These are phyloP conservation scores for Psilocybe mexicana DNA, from an alignment of 1,284 basidiomycete species.

Conservation along the genomic window DNA sequence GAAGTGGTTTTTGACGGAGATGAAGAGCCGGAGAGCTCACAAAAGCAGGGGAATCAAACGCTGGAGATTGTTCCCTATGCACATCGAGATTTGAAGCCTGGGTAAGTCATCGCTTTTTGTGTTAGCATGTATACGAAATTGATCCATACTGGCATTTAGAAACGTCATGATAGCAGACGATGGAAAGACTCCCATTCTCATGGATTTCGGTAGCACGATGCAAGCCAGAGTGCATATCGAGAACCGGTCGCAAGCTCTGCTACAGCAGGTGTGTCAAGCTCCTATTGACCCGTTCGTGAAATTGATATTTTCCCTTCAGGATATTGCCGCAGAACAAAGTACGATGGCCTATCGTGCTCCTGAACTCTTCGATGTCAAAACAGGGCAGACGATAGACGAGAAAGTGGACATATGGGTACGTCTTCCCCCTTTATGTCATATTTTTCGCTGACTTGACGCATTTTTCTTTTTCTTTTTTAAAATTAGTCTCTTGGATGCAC, in stretches of 20 bases:
- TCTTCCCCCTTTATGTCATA: conserved; percentile 5
- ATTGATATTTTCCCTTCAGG: conserved; percentile 44
- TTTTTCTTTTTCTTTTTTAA: background rate
- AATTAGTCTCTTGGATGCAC: conserved; percentile 87
- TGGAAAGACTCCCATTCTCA: conserved; percentile 83
- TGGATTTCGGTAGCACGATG: conserved; percentile 95
- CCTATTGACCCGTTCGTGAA: background rate
- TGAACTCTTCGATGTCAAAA: conserved; percentile 95
- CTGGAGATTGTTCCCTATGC: conserved; percentile 81
- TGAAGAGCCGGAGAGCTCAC: conserved; percentile 54
- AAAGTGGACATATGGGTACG: conserved; percentile 95
- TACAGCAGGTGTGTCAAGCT: conserved; percentile 69
- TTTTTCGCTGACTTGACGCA: background rate
- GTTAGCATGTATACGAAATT: background rate
- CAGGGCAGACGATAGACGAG: conserved; percentile 83
- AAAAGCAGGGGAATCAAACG: conserved; percentile 28
- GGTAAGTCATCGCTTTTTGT: conserved; percentile 49
- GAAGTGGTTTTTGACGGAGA: conserved; percentile 79
- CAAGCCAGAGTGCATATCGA: conserved; percentile 80
- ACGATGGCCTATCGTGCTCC: conserved; percentile 97
- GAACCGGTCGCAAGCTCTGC: conserved; percentile 81
- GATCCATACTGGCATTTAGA: conserved; percentile 39
- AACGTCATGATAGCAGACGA: conserved; percentile 98
- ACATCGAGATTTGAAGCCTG: conserved; percentile 96
- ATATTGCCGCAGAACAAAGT: conserved; percentile 92